These are phyloP conservation scores for Trichoderma simmonsii DNA, from an alignment of 2,329 filamentous ascomycete genomes.

Conservation along the genomic window DNA sequence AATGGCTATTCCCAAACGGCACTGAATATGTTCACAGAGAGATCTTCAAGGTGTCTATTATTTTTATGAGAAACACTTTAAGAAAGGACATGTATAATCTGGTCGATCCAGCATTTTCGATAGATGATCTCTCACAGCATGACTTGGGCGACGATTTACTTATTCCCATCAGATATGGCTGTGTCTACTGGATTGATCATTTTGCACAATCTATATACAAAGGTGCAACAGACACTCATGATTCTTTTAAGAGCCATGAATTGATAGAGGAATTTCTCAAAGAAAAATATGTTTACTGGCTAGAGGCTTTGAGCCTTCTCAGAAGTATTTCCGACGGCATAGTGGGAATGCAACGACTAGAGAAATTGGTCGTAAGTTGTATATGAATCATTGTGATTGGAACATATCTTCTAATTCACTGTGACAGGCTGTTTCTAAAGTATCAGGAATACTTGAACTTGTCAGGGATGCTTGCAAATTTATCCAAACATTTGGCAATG, in stretches of 20 bases:
- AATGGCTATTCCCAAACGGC: slow-evolving; percentile 31
- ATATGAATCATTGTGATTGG: no score
- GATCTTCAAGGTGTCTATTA: slow-evolving; percentile 27
- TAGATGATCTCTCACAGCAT: background rate
- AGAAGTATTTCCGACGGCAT: background rate
- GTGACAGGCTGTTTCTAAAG: no score
- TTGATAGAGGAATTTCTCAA: background rate
- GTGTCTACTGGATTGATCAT: background rate
- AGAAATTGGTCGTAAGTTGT: background rate
- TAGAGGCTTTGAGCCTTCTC: background rate
- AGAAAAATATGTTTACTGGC: background rate
- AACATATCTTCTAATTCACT: no score
- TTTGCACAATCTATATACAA: background rate
- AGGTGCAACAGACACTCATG: accelerated
- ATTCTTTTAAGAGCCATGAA: background rate
- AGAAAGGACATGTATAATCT: background rate
- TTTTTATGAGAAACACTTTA: background rate
- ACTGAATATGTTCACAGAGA: slow-evolving; percentile 26
- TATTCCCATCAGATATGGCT: background rate
- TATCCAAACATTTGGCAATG: background rate
- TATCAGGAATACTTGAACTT: no score
- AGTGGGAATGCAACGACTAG: background rate
- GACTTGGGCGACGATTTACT: background rate
- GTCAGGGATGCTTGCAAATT: background rate
- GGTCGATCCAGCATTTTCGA: background rate